These are phyloP conservation scores for Sporothrix schenckii DNA, from an alignment of 2,329 filamentous ascomycete species.

Conservation along the genomic window DNA sequence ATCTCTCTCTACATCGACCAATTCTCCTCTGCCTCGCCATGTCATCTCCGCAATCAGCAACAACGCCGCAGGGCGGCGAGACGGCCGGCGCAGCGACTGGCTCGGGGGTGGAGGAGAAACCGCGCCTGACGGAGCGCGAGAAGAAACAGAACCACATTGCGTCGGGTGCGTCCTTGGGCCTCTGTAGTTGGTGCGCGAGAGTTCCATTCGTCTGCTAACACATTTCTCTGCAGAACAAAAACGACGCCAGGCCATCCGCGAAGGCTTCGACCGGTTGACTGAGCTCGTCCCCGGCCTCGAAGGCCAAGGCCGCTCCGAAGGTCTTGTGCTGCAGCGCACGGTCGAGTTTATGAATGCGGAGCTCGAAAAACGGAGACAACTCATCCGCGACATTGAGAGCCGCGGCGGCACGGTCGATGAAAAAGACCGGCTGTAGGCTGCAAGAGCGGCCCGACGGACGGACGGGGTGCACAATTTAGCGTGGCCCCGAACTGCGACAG, in stretches of 20 bases:
- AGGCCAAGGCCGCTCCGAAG: slow-evolving; percentile 83
- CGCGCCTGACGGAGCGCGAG: slow-evolving; percentile 46
- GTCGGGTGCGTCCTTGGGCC: slow-evolving; percentile 39
- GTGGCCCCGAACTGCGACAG: neutral
- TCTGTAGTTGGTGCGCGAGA: too few species aligned
- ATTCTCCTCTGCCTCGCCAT: neutral
- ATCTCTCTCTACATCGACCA: neutral
- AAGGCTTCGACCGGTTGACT: slow-evolving; percentile 80
- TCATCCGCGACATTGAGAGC: slow-evolving; percentile 63
- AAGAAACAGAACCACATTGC: slow-evolving; percentile 46
- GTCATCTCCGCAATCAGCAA: slow-evolving; percentile 21
- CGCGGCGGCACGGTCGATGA: slow-evolving; percentile 57
- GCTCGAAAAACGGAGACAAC: slow-evolving; percentile 59
- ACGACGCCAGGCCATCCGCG: slow-evolving; percentile 65
- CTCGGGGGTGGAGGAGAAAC: slow-evolving; percentile 39
- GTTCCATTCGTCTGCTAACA: neutral
- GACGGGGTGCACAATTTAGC: neutral
- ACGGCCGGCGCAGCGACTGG: slow-evolving; percentile 7
- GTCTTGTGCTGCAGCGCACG: slow-evolving; percentile 74
- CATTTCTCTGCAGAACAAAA: slow-evolving; percentile 42
- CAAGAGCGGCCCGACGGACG: too few species aligned
- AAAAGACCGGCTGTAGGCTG: slow-evolving; percentile 36
- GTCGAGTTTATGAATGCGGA: slow-evolving; percentile 67
- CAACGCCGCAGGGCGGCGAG: slow-evolving; percentile 29
- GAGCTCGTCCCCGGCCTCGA: slow-evolving; percentile 78